phyloP scores from a whole-genome alignment of 176 grass and related monocot genomes.

The Luzula sylvatica region DNA sequence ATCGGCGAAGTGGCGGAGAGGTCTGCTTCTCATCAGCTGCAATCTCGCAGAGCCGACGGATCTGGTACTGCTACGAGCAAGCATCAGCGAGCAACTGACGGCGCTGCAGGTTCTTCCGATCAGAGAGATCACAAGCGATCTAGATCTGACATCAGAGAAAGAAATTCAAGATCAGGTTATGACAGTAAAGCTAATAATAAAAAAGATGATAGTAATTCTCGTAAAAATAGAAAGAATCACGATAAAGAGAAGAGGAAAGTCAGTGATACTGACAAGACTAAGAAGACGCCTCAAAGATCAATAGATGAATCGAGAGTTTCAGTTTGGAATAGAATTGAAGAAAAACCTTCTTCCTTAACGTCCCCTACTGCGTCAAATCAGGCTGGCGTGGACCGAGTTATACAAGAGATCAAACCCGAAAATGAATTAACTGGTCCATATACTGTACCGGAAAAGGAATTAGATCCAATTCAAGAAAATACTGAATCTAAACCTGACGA shows the following conservation, averaged over 20 bases:
- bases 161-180: conserved; percentile 13
- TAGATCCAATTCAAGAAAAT: conserved; percentile 20
- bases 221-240: conserved; percentile 12
- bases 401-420: conserved; percentile 32
- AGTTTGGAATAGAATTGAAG: conserved; percentile 84
- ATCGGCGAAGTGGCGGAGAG: conserved; percentile 11
- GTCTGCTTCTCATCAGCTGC: conserved; percentile 4
- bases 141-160: conserved; percentile 15
- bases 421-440: conserved; percentile 25
- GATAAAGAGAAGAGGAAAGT: conserved; percentile 54
- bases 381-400: neutral
- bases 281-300: conserved; percentile 15
- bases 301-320: conserved; percentile 41
- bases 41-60: neutral
- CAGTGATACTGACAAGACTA: conserved; percentile 4
- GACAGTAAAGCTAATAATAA: conserved; percentile 23
- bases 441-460: conserved; percentile 25
- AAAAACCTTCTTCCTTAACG: conserved; percentile 24
- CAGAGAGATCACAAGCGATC: conserved; percentile 13
- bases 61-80: conserved; percentile 2
- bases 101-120: conserved; percentile 3
- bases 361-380: conserved; percentile 24
- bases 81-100: conserved; percentile 27
- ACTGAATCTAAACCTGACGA: conserved; percentile 28
- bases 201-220: conserved; percentile 20